phyloP scores from a whole-genome alignment of 2,329 filamentous ascomycete species.

The Chalara sp. region DNA sequence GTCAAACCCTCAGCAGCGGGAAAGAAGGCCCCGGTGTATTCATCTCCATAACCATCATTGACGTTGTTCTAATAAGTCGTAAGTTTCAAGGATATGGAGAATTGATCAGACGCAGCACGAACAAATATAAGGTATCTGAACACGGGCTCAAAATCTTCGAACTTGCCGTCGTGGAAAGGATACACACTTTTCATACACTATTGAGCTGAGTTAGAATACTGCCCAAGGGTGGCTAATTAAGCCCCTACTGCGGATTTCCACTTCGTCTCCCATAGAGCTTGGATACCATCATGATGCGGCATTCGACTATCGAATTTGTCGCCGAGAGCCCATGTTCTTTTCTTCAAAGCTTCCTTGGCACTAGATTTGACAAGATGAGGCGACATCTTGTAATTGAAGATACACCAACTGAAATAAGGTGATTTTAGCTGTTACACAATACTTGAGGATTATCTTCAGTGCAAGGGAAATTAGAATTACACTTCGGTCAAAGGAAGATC shows the following conservation, averaged over 20 bases:
- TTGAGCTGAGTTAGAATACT: no score
- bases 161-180: slow-evolving; percentile 66
- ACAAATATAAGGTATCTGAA: slow-evolving; percentile 54
- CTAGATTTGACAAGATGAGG: no score
- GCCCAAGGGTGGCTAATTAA: no score
- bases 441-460: no score
- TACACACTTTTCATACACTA: slow-evolving; percentile 57
- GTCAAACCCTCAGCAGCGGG: slow-evolving; percentile 53
- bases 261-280: slow-evolving; percentile 67
- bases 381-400: no score
- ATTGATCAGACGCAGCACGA: no score
- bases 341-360: no score
- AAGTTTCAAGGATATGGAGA: neutral
- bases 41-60: slow-evolving; percentile 58
- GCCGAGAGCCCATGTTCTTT: neutral
- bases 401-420: no score
- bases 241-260: slow-evolving; percentile 59
- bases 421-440: no score
- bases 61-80: slow-evolving; percentile 38
- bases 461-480: no score
- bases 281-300: slow-evolving; percentile 33
- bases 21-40: slow-evolving; percentile 59
- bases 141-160: slow-evolving; percentile 63
- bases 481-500: no score
- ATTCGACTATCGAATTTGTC: slow-evolving; percentile 3